Base-by-base conservation (phyloP, 2,329 filamentous ascomycete species). In the Penicillium sp. region DNA sequence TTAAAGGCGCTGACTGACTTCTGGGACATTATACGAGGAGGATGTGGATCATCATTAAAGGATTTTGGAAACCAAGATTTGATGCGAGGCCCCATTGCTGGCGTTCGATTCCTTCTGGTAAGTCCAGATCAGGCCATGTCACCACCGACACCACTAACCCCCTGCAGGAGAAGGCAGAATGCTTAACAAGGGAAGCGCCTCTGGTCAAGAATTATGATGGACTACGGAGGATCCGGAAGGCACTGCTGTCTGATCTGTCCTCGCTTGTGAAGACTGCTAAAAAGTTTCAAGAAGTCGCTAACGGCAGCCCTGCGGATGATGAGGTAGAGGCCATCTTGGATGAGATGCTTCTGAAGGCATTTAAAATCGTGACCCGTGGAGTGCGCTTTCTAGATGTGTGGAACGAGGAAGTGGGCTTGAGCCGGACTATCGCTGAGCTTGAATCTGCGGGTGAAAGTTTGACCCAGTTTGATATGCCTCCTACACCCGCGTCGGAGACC, bases 11-110 rank as follows among this genome's bases (percentile, higher is more conserved):
- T 97, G 59, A 86, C 95, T 14, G 90, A 95, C 70, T 92, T 98
- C 60, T 97, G 93, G 93, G 93, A 97, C 71, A 79, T 96, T 52
- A 83, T 96, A 65, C 84, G 90, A 67, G 91, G 89, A 68, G 90
- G 90, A 31, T 87, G 87, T 22, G 85, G 89, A 52, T 89, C 87
- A 52, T 90, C 92, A 67, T 82, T 87, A 53, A 84, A 89, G 65
- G 88, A 93, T 49, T 96, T 96, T 71, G 86, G 88, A 47, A 93
- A 93, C 73, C 91, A 96, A 72, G 93, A 97, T 71, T 95, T 96
- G 71, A 93, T 97, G 82, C 89, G 92, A 75, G 91, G 91, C 24
- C 88, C 97, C 70, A 96, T 98, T 68, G 93, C 92, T 9, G 95
- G 95, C 31, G 93, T 98, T 55, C 87, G 95, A 48, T 93, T 89